phyloP scores from a whole-genome alignment of 495 filamentous ascomycete genomes.

The Tuber aestivum region DNA sequence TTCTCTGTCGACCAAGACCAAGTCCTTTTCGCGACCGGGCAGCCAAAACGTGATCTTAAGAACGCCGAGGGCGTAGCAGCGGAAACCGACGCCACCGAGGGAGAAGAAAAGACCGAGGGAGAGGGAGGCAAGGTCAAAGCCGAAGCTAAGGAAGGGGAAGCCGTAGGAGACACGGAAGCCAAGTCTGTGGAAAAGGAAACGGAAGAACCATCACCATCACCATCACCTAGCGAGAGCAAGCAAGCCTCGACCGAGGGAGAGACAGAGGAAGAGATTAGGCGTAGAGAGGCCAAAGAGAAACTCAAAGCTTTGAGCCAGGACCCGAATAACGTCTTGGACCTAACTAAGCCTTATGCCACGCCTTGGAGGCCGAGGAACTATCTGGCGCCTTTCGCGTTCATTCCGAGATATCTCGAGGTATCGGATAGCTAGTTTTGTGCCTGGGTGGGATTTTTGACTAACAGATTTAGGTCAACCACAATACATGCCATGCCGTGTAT shows the following conservation, averaged over 20 bases:
- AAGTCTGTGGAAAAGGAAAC: slow-evolving; percentile 42
- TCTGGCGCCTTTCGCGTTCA: slow-evolving; percentile 88
- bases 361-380: slow-evolving; percentile 84
- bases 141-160: slow-evolving; percentile 35
- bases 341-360: slow-evolving; percentile 75
- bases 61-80: slow-evolving; percentile 32
- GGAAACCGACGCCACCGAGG: slow-evolving; percentile 35
- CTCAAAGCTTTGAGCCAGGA: slow-evolving; percentile 38
- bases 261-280: slow-evolving; percentile 39
- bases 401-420: slow-evolving; percentile 85
- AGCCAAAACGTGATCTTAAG: slow-evolving; percentile 50
- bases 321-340: slow-evolving; percentile 66
- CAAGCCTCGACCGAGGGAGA: slow-evolving; percentile 46
- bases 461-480: slow-evolving; percentile 63
- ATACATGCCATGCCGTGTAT: slow-evolving; percentile 91
- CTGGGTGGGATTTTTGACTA: not conserved
- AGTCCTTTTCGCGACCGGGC: slow-evolving; percentile 81
- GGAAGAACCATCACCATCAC: slow-evolving; percentile 12
- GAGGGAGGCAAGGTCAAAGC: slow-evolving; percentile 41
- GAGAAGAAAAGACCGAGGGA: slow-evolving; percentile 27
- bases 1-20: slow-evolving; percentile 88
- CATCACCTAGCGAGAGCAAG: slow-evolving; percentile 25
- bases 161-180: slow-evolving; percentile 36
- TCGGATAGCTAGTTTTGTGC: not conserved
- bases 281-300: slow-evolving; percentile 40